Conservation (phyloP, 2,329 filamentous ascomycete species). For the Paraphaeosphaeria minitans region DNA sequence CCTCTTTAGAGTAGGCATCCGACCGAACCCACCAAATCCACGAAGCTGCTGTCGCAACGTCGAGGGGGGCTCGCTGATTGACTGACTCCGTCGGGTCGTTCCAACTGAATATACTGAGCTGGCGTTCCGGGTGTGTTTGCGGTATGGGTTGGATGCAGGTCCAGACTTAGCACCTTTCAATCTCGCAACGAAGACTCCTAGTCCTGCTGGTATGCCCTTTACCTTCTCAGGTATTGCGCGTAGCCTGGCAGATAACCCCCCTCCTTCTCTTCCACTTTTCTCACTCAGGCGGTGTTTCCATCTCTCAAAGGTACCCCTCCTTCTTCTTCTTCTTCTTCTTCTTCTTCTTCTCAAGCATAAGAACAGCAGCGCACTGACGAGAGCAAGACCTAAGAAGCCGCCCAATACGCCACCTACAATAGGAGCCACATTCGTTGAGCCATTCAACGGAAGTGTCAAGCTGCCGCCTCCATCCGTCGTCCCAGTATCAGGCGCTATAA, state of each 20-base stretch:
- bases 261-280: constrained; percentile 21
- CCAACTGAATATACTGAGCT: constrained; percentile 41
- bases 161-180: constrained; percentile 36
- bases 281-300: constrained; percentile 25
- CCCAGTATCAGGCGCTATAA: constrained; percentile 35
- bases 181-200: constrained; percentile 32
- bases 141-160: constrained; percentile 35
- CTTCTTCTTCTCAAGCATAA: constrained; percentile 41
- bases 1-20: constrained; percentile 40
- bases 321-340: too few relatives aligned
- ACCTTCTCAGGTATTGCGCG: constrained; percentile 22
- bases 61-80: constrained; percentile 37
- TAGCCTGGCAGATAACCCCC: constrained; percentile 14
- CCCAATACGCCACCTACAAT: constrained; percentile 44
- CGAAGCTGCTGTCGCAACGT: constrained; percentile 27
- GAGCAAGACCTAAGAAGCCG: constrained; percentile 38
- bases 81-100: constrained; percentile 30
- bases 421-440: constrained; percentile 33
- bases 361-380: constrained; percentile 40
- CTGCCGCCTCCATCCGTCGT: constrained; percentile 18
- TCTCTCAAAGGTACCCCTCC: constrained; percentile 23
- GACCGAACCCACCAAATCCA: constrained; percentile 26
- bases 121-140: constrained; percentile 36
- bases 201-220: constrained; percentile 26
- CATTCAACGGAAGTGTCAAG: constrained; percentile 25